Percentiles rank a stretch among this genome's conserved stretches.
These are phyloP conservation scores for Colletotrichum acutatum DNA, from an alignment of 2,329 filamentous ascomycete species.

Conservation along the genomic window DNA sequence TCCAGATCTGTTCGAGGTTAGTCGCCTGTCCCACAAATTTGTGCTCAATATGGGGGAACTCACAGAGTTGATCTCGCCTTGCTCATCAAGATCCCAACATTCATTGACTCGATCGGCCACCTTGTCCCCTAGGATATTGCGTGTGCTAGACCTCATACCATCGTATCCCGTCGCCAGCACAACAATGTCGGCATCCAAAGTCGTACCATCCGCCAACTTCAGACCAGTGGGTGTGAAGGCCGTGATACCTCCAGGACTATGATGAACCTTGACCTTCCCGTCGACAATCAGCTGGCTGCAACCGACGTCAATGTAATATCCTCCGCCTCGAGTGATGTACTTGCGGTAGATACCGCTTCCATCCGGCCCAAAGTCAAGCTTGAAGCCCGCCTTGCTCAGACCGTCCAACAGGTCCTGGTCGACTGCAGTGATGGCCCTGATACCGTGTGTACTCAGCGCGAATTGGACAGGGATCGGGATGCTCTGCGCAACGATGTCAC, in stretches of 20 bases:
- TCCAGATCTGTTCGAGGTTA: slow-evolving; percentile 62
- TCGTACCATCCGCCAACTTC: slow-evolving; percentile 63
- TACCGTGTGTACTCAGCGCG: slow-evolving; percentile 66
- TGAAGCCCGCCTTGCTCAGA: slow-evolving; percentile 69
- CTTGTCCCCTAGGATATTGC: slow-evolving; percentile 70
- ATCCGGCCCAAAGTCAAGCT: slow-evolving; percentile 67
- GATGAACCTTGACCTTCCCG: slow-evolving; percentile 72
- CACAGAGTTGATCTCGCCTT: slow-evolving; percentile 58
- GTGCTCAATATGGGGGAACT: slow-evolving; percentile 19
- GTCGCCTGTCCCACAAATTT: background rate
- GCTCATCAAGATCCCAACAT: slow-evolving; percentile 71
- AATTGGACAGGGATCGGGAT: slow-evolving; percentile 63
- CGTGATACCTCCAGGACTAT: slow-evolving; percentile 63
- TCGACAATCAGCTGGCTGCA: slow-evolving; percentile 70
- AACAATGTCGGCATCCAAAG: slow-evolving; percentile 70
- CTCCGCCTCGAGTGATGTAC: slow-evolving; percentile 74
- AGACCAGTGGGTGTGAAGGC: slow-evolving; percentile 59
- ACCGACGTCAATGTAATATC: slow-evolving; percentile 78
- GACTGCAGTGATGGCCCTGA: slow-evolving; percentile 50
- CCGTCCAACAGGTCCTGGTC: slow-evolving; percentile 54
- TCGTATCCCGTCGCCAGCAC: slow-evolving; percentile 74
- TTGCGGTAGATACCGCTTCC: slow-evolving; percentile 68
- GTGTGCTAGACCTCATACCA: slow-evolving; percentile 73
- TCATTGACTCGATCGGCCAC: slow-evolving; percentile 68
- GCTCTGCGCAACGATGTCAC: slow-evolving; percentile 70